Evolutionary conservation across 805 yeast genomes (phyloP), one percentile per base, ranked within the genome.

Genomic region (Tetrapisispora phaffii): DNA sequence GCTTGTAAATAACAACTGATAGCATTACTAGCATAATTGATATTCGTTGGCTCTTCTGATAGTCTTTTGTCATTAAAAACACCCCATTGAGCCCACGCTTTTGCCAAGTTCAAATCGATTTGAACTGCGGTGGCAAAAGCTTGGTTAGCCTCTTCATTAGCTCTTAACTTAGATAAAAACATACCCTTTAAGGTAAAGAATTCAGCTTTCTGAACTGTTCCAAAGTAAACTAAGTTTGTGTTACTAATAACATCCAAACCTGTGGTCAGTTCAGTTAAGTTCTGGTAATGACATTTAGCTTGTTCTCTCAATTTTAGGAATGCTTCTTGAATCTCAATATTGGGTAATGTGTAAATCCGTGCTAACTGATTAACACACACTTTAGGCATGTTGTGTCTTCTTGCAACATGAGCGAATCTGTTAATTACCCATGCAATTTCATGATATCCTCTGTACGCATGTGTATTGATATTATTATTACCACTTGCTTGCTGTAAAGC

Each of bases 41-140:
- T 79, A 55, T 86, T 94, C 41, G 71, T 77, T 1, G 89, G 90
- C 48, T 81, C 82, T 52, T 87, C 95, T 52, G 85, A 84, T 62
- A 87, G 80, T 35, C 96, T 72, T 24, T 81, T 77, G 55, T 93
- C 98, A 60, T 89, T 89, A 68, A 87, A 93, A 60, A 81, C 79
- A 49, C 98, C 99, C 99, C 99, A 93, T 62, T 94, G 97, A 3
- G 97, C 97, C 99, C 99, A 93, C 0, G 98, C 97, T 62, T 93
- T 90, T 1, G 97, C 96, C 39, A 93, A 66, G 56, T 89, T 87
- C 54, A 90, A 74, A 58, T 94, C 98, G 46, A 93, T 80, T 63
- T 93, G 97, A 17, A 93, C 97, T 1, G 98, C 96, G 2, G 97
- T 86, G 1, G 97, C 96, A 69, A 93, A 93, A 0, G 96, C 96